These are phyloP conservation scores for Cyclanthera cordifolia DNA, from an alignment of 306 rosid genomes.

Conservation along the genomic window DNA sequence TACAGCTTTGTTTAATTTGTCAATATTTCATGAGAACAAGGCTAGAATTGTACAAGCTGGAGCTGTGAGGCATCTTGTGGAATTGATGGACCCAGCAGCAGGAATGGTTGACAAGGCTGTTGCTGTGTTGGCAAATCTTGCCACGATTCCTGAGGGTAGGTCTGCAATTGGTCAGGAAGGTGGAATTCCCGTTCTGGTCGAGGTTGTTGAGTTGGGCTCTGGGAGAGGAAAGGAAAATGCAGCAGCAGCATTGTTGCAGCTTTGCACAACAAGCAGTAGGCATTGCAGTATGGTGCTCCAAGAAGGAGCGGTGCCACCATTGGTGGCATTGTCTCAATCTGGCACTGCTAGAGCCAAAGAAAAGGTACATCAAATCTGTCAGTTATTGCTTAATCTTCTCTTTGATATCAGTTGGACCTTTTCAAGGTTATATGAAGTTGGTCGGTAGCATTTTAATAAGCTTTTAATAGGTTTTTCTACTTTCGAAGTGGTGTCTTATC, in stretches of 20 bases:
- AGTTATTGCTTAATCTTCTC: neutral
- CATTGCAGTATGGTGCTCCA: constrained; percentile 73
- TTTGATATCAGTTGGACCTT: too few species aligned
- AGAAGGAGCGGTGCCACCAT: constrained; percentile 98
- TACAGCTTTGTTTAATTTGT: constrained; percentile 89
- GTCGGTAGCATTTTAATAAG: neutral
- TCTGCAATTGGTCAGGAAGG: constrained; percentile 73
- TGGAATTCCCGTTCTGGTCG: constrained; percentile 89
- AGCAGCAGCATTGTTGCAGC: constrained; percentile 94
- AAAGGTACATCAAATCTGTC: constrained; percentile 39
- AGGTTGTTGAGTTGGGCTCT: constrained; percentile 97
- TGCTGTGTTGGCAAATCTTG: constrained; percentile 92
- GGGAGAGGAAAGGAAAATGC: constrained; percentile 97
- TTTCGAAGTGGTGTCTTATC: too few species aligned
- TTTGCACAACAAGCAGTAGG: constrained; percentile 48
- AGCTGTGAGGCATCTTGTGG: constrained; percentile 90
- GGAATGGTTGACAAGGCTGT: constrained; percentile 99
- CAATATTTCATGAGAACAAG: constrained; percentile 91
- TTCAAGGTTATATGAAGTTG: too few species aligned
- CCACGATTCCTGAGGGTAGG: constrained; percentile 86
- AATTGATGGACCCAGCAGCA: constrained; percentile 98
- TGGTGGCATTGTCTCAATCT: constrained; percentile 87
- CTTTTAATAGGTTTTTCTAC: too few species aligned
- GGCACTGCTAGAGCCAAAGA: constrained; percentile 99
- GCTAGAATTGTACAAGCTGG: constrained; percentile 85